Base-by-base conservation (phyloP, 1,139 yeast species). In the Suhomyces atakaporum region DNA sequence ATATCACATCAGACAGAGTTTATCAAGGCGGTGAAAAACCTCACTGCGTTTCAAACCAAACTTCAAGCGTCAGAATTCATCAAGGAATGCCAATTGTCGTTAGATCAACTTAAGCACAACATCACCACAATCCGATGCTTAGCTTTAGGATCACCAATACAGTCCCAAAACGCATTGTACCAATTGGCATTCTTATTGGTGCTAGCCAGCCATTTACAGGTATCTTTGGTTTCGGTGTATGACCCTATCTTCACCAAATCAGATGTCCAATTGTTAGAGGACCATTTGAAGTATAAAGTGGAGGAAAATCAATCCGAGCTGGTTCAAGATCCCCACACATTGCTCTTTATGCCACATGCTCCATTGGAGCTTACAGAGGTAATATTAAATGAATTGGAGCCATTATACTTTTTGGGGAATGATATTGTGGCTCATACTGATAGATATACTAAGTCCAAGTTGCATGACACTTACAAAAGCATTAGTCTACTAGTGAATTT, bases 321-420 rank as follows among this genome's bases (percentile, higher is more conserved):
- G 49, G 26, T 33, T 5, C 34, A 37, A 3, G 35, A 38, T 3
- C 16, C 31, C 1, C 40, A 52, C 1, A 60, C 66, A 0, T 54
- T 83, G 2, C 79, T 65, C 47, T 85, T 77, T 50, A 66, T 85
- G 38, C 94, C 94, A 0, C 95, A 86, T 59, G 90, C 90, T 0
- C 87, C 89, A 1, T 59, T 83, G 27, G 67, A 63, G 5, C 59
- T 85, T 9, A 78, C 85, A 1, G 76, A 80, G 29, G 27, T 40
- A 1, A 47, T 81, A 1, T 45, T 82, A 4, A 56, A 31, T 1
- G 25, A 25, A 0, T 44, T 60, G 5, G 36, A 52, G 13, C 81
- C 81, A 1, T 21, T 14, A 2, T 54, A 58, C 22, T 46, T 74
- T 31, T 54, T 79, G 19, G 79, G 77, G 2, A 79, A 79, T 44